Evolutionary conservation across 1,284 basidiomycete species (phyloP).

Genomic region (Ustilago bromivora): DNA sequence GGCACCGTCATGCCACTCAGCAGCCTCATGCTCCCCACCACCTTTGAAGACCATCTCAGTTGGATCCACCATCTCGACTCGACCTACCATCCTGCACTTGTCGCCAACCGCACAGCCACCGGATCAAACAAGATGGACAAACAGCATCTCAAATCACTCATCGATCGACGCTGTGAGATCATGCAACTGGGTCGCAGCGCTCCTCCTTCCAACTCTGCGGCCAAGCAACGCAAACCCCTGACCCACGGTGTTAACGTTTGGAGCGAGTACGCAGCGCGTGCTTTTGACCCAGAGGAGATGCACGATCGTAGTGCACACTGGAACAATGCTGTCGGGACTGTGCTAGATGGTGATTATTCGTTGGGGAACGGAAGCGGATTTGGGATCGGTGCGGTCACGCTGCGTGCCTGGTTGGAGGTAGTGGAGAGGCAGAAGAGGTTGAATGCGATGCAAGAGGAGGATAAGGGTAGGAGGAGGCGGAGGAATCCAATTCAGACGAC

Average conservation of each 20-base stretch:
- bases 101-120: conserved; percentile 24
- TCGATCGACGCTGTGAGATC: conserved; percentile 42
- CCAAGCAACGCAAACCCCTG: conserved; percentile 4
- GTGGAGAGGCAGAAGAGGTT: conserved; percentile 26
- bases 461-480: conserved; percentile 19
- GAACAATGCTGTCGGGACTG: conserved; percentile 49
- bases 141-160: conserved; percentile 30
- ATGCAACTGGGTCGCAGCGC: conserved; percentile 45
- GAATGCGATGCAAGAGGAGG: conserved; percentile 2
- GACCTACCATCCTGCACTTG: conserved; percentile 33
- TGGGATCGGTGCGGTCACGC: conserved; percentile 36
- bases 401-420: conserved; percentile 36
- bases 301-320: conserved; percentile 36
- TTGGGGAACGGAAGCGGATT: conserved; percentile 51
- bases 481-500: conserved; percentile 40
- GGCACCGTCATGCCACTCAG: conserved; percentile 37
- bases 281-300: conserved; percentile 33
- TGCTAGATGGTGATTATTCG: conserved; percentile 60
- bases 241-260: conserved; percentile 10
- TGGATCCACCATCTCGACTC: conserved; percentile 47
- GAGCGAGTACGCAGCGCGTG: conserved; percentile 13
- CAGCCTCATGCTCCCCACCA: conserved; percentile 33
- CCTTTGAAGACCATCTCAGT: conserved; percentile 32
- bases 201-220: conserved; percentile 1
- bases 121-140: conserved; percentile 29